Evolutionary conservation across 1,284 basidiomycete genomes (phyloP), one percentile per base, ranked within the genome.

Genomic region (Naganishia sp.): DNA sequence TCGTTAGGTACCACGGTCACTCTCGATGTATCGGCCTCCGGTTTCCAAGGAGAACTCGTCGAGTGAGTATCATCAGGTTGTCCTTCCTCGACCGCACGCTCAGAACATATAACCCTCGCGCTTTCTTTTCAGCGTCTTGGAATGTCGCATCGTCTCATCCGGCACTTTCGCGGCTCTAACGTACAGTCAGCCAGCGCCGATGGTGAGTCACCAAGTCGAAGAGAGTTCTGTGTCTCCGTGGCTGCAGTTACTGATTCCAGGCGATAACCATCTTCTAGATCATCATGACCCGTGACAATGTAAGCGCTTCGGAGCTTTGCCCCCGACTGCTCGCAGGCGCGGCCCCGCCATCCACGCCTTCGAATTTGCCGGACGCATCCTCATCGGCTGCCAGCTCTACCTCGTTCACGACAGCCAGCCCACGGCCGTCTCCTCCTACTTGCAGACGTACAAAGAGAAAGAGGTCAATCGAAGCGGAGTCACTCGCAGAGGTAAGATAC

Each of bases 11-110:
- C 66, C 32, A 60, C 68, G 0, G 66, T 69, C 17, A 73, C 70
- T 66, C 55, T 60, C 3, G 65, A 72, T 50, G 41, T 70, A 77
- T 49, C 78, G 76, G 64, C 49, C 71, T 72, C 46, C 53, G 71
- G 11, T 76, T 79, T 65, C 31, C 68, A 73, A 21, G 70, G 72
- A 2, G 68, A 69, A 60, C 71, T 80, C 11, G 69, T 79, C 63
- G 79, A 81, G 75, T 76, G 54, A 66, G 74, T 72, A 45, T 17
- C 5, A 0, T 15, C 21, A 50, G 10, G 4, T 41, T 11, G 3
- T 23, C 21, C n/a, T 11, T 4, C 11, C 21, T 56, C 11, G 43
- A 45, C 23, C 28, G 15, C 3, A 45, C 6, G 25, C 15, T 45
- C 32, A 9, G 35, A 39, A 9, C 1, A 10, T 39, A 13, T 13